Evolutionary conservation across 202 grass and related monocot genomes (phyloP).

Genomic region (Dendrocalamus latiflorus): DNA sequence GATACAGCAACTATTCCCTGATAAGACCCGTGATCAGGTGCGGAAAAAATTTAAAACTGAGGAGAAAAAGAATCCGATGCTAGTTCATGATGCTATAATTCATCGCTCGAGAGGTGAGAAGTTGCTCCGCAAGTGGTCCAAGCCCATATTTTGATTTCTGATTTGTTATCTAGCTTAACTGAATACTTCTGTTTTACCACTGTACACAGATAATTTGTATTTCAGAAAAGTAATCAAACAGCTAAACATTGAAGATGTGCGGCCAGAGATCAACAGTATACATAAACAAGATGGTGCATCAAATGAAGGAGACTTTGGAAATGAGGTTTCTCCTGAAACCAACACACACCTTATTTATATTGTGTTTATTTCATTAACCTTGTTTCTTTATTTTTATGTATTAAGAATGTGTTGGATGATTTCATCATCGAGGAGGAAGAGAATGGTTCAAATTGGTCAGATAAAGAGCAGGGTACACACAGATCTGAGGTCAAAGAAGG

Average conservation of each 20-base stretch:
- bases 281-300: conserved; percentile 25
- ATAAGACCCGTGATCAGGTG: conserved; percentile 68
- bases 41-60: conserved; percentile 80
- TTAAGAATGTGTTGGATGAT: conserved; percentile 1
- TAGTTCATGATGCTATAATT: conserved; percentile 68
- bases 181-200: background rate
- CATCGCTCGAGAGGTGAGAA: conserved; percentile 52
- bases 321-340: conserved; percentile 32
- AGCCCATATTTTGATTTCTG: background rate
- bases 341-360: background rate
- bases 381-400: background rate
- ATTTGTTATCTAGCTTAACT: conserved; percentile 3
- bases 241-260: conserved; percentile 42
- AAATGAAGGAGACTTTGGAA: conserved; percentile 11
- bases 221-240: conserved; percentile 58
- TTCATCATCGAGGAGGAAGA: conserved; percentile 26
- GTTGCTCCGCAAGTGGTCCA: background rate
- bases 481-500: conserved; percentile 15
- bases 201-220: conserved; percentile 46
- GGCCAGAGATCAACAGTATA: conserved; percentile 1
- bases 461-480: background rate
- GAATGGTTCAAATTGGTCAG: conserved; percentile 17
- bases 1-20: conserved; percentile 87
- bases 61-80: conserved; percentile 68
- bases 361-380: background rate